Percentiles rank a stretch among this genome's conserved stretches.
Evolutionary conservation across 192 early-diverging fungal genomes (phyloP).

Genomic region (Dissophora globulifera): DNA sequence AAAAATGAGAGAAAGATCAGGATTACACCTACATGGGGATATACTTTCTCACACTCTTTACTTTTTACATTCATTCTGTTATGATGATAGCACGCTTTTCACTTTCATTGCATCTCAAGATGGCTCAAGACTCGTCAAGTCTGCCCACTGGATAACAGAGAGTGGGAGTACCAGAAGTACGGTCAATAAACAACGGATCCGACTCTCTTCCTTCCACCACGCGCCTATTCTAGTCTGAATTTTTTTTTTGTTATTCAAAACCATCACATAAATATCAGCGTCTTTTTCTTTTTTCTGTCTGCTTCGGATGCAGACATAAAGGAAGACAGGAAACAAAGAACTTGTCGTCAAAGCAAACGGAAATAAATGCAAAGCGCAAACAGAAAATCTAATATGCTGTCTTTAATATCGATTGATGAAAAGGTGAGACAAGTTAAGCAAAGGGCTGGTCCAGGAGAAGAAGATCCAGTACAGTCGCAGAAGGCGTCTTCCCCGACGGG

Average conservation of each 20-base stretch:
- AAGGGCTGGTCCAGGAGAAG: neutral
- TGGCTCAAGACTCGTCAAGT: constrained; percentile 98
- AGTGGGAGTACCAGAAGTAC: constrained; percentile 98
- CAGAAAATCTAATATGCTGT: too few relatives aligned
- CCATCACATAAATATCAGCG: too few relatives aligned
- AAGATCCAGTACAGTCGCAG: constrained; percentile 16
- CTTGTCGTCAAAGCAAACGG: neutral
- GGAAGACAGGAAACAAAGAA: too few relatives aligned
- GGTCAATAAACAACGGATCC: constrained; percentile 43
- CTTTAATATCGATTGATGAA: too few relatives aligned
- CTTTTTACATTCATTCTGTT: neutral
- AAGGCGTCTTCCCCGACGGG: constrained; percentile 7
- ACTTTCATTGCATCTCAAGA: constrained; percentile 97
- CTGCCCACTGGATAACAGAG: constrained; percentile 97
- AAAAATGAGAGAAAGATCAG: too few relatives aligned
- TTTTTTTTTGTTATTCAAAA: too few relatives aligned
- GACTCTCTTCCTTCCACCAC: neutral
- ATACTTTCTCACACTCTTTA: neutral
- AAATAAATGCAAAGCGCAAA: neutral
- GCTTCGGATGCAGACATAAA: too few relatives aligned
- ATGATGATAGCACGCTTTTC: constrained; percentile 89
- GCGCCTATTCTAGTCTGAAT: neutral
- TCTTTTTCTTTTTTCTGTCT: too few relatives aligned
- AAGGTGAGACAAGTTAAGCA: too few relatives aligned
- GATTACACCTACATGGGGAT: too few relatives aligned